Evolutionary conservation across 2,329 filamentous ascomycete genomes (phyloP), one percentile per base, ranked within the genome.

Genomic region (Colletotrichum abscissum): DNA sequence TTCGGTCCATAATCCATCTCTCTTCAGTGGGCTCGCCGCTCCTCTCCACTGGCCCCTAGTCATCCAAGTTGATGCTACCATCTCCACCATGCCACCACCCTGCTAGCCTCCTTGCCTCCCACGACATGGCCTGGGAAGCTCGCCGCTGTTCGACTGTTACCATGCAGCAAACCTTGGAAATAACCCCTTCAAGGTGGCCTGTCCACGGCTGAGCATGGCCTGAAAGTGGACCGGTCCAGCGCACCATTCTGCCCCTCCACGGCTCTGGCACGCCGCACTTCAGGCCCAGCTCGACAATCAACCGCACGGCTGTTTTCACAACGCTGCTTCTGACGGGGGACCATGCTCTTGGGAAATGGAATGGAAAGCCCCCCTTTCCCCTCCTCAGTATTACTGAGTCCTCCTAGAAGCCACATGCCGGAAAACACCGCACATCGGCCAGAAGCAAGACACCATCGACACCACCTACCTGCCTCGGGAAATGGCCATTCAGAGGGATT

Each of bases 381-480:
- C 38, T 49, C 6, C 14, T 19, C 5, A 42, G 38, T 42, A 3
- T 42, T 42, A 42, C 12, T 19, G 63, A 57, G 33, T 46, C 35
- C 28, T 24, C 52, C 24, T 19, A 63, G 33, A 73, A 73, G 75
- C 76, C 76, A 76, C 74, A 78, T 77, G 77, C 76, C 76, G 77
- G 73, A 75, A 76, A 77, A 76, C 67, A 76, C 62, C 76, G 70
- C 76, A 76, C 58, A 49, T 58, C 55, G 62, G 30, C 54, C 59
- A 69, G 52, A 67, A 75, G 28, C 52, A 60, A 33, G 49, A 42
- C 35, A 35, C 30, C 57, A 67, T 67, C 28, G 46, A 54, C 6
- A 26, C 38, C 60, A 16, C 35, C 33, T 22, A 19, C 38, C 14
- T 42, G 5, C 6, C 14, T 42, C 5, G 12, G 33, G 3, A 26